Percentiles rank a stretch among this genome's conserved stretches.
These are phyloP conservation scores for Tulasnella sp. DNA, from an alignment of 768 basidiomycete genomes.

Conservation along the genomic window DNA sequence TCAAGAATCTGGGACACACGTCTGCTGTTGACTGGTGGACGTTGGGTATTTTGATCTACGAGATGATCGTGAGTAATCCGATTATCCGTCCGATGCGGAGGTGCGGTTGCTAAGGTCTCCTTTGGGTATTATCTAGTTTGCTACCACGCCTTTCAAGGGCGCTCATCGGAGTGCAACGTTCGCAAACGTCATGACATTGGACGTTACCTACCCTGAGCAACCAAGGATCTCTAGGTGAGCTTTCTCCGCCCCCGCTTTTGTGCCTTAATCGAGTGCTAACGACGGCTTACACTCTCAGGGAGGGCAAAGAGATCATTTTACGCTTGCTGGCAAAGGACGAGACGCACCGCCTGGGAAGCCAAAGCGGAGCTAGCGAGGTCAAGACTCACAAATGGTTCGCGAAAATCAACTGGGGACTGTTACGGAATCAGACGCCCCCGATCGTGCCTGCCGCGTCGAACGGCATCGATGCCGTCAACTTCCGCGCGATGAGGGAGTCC, in stretches of 20 bases:
- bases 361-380: constrained; percentile 93
- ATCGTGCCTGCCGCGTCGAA: constrained; percentile 71
- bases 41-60: constrained; percentile 93
- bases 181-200: constrained; percentile 80
- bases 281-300: constrained; percentile 32
- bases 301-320: constrained; percentile 76
- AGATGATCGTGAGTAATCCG: constrained; percentile 64
- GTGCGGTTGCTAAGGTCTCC: constrained; percentile 17
- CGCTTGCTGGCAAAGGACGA: constrained; percentile 91
- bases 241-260: constrained; percentile 30
- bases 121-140: constrained; percentile 51
- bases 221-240: constrained; percentile 51
- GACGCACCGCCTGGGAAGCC: constrained; percentile 74
- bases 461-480: constrained; percentile 76
- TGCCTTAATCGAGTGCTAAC: not conserved
- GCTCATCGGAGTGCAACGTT: constrained; percentile 90
- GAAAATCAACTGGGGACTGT: constrained; percentile 91
- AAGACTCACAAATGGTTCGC: constrained; percentile 98
- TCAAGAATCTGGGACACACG: constrained; percentile 91
- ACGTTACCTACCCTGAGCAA: constrained; percentile 76
- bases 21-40: constrained; percentile 99
- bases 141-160: constrained; percentile 98
- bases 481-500: constrained; percentile 83
- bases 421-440: constrained; percentile 90
- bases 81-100: not conserved